Base-by-base conservation (phyloP, 441 rosid species). In the Pelargonium cotyledonis region DNA sequence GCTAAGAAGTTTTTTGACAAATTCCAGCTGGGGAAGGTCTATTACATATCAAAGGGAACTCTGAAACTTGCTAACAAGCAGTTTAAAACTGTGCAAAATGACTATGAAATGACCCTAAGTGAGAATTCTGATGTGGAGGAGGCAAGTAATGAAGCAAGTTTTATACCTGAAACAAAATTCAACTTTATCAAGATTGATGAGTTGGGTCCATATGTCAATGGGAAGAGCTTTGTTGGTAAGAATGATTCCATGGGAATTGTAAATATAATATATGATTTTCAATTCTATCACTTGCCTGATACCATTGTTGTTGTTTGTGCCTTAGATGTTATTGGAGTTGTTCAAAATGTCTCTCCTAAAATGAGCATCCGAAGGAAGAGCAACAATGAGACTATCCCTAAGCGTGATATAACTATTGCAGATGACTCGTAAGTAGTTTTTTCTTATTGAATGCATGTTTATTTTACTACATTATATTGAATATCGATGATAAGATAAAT, bases 41-140 rank as follows among this genome's bases (percentile, higher is more conserved):
- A 88, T 76, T 94, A 81, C 76, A 86, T 91, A 44, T 91, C 97
- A 0, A 89, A 75, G 68, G 98, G 95, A 65, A 79, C 85, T n/a
- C 92, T 94, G 5, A 88, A 68, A 70, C 89, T 91, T 70, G 97
- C 98, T 23, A 88, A 89, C 77, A 91, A 91, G 84, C 95, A 89
- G 81, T 89, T 82, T 53, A 89, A 87, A 81, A 91, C 91, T 0
- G 92, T 94, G 68, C 82, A 88, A 55, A 94, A 94, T 79, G 98
- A 94, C 72, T 94, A 91, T 78, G 98, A 89, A 80, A 88, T 89
- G 98, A 94, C 83, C 14, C 73, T 91, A 76, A 88, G 88, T 77
- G 96, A 94, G 73, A 85, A 86, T 44, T 91, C 98, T 65, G 86
- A 82, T 76, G 97, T 89, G 53, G 97, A 94, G 71, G 96, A 88